Conservation (phyloP, 352 stramenopile species). For the Globisporangium paroecandrum region DNA sequence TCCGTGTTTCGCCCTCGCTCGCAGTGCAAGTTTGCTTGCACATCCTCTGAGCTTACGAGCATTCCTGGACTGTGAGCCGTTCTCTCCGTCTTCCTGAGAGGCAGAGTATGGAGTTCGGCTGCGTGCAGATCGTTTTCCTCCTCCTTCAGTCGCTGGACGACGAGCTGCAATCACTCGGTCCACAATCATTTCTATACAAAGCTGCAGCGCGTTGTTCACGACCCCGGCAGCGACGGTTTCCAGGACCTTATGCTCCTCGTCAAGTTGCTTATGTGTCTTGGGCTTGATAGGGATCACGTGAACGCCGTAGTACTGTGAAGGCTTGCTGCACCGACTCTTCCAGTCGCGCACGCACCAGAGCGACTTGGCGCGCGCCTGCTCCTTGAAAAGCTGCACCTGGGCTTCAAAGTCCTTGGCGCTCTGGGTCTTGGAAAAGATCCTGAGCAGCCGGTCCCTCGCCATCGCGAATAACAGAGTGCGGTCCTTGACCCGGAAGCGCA, state of each 20-base stretch:
- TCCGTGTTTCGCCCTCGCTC: conserved; percentile 28
- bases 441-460: conserved; percentile 14
- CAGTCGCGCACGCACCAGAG: conserved; percentile 58
- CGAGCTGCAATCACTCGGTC: neutral
- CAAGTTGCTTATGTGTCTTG: conserved; percentile 41
- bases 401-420: conserved; percentile 35
- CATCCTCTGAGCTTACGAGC: neutral
- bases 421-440: conserved; percentile 38
- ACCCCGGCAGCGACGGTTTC: conserved; percentile 25
- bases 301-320: conserved; percentile 49
- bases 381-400: conserved; percentile 37
- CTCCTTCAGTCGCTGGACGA: neutral
- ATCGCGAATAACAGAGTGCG: conserved; percentile 36
- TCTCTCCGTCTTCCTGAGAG: neutral
- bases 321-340: conserved; percentile 38
- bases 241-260: conserved; percentile 27
- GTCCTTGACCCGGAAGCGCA: conserved; percentile 47
- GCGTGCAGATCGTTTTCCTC: conserved; percentile 8
- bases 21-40: neutral
- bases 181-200: conserved; percentile 40
- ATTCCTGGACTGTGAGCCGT: neutral
- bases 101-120: conserved; percentile 4
- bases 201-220: conserved; percentile 29
- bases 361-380: conserved; percentile 40
- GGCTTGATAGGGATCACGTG: conserved; percentile 42